Conservation (phyloP, 2,329 filamentous ascomycete species). For the Coniochaeta hoffmannii region DNA sequence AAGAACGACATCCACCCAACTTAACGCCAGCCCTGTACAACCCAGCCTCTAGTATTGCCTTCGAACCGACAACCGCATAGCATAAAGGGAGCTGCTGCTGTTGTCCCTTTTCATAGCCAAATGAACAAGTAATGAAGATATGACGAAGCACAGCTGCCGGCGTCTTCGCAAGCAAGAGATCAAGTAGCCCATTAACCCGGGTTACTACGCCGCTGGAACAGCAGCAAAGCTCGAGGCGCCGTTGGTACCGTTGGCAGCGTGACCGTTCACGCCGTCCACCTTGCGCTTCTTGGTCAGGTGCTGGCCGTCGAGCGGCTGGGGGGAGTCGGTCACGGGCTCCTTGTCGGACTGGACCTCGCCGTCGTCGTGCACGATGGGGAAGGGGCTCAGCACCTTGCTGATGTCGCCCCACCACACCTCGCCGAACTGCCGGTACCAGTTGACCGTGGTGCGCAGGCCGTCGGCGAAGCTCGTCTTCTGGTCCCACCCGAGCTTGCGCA, state of each 20-base stretch:
- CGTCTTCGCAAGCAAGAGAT: background rate
- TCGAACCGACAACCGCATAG: background rate
- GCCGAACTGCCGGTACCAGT: constrained; percentile 62
- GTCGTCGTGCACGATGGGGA: constrained; percentile 51
- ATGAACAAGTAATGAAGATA: background rate
- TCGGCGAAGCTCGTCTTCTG: constrained; percentile 59
- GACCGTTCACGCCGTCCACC: constrained; percentile 8
- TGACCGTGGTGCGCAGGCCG: constrained; percentile 56
- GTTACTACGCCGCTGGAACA: background rate
- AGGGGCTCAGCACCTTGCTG: constrained; percentile 59
- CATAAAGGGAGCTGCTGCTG: background rate
- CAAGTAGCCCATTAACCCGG: too few species aligned
- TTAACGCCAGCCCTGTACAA: background rate
- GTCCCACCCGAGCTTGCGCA: constrained; percentile 60
- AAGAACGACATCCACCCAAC: background rate
- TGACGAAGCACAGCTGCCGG: background rate
- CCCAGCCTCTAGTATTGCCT: background rate
- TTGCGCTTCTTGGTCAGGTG: constrained; percentile 13
- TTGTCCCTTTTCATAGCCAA: background rate
- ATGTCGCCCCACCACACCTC: constrained; percentile 69
- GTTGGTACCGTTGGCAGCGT: constrained; percentile 2
- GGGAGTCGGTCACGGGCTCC: constrained; percentile 25
- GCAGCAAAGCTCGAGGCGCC: background rate
- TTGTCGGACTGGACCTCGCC: constrained; percentile 45
- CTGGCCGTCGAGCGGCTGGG: constrained; percentile 10